Conservation (phyloP, 2,329 filamentous ascomycete genomes). For the Phoma sp. region DNA sequence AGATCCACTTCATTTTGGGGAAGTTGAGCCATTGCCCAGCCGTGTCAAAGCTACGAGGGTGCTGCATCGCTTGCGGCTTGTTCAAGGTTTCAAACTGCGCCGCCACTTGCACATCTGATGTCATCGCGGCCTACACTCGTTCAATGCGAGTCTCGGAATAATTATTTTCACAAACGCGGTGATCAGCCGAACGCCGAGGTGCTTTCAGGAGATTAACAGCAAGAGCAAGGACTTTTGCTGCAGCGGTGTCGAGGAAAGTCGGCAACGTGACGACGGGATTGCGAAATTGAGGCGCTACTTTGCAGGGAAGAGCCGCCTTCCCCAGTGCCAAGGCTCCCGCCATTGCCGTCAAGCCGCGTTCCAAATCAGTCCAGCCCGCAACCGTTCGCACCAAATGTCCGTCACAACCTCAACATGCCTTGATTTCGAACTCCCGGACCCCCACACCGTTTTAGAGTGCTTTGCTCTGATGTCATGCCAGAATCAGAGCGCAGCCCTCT, state of each 20-base stretch:
- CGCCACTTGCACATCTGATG: conserved; percentile 6
- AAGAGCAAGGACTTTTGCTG: conserved; percentile 3
- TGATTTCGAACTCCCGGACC: neutral
- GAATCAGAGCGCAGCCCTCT: neutral
- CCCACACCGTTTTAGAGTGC: conserved; percentile 12
- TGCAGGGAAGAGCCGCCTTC: conserved; percentile 11
- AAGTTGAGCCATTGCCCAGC: conserved; percentile 3
- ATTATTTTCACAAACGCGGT: neutral
- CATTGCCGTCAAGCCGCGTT: conserved; percentile 16
- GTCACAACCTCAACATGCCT: conserved; percentile 4
- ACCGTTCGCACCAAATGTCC: conserved; percentile 4
- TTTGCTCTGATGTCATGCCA: conserved; percentile 13
- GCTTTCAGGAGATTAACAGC: neutral
- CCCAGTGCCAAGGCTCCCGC: conserved; percentile 10
- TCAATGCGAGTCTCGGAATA: neutral
- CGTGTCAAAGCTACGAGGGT: neutral
- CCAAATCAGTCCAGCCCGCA: conserved; percentile 12
- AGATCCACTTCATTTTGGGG: conserved; percentile 11
- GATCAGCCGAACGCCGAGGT: conserved; percentile 3
- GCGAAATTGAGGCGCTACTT: conserved; percentile 3
- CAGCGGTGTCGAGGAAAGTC: conserved; percentile 8
- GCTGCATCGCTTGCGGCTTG: conserved; percentile 14
- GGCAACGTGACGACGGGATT: conserved; percentile 1
- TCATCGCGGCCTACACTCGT: conserved; percentile 4
- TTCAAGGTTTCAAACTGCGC: conserved; percentile 11